Conservation (phyloP, 2,329 filamentous ascomycete genomes). For the Didymella lethalis region DNA sequence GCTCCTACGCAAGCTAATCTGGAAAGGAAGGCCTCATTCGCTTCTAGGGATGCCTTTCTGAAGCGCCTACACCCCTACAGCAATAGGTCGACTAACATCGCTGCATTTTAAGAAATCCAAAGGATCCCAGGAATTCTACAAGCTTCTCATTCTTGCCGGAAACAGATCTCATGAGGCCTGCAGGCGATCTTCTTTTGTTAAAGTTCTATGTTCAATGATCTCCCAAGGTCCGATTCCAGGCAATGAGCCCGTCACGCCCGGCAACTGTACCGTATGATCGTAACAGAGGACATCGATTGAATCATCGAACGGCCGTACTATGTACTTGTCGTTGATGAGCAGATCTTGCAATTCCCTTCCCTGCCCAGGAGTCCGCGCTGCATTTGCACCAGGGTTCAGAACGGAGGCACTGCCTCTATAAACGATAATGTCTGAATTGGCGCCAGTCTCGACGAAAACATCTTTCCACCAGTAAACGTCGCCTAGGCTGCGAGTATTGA, state of each 20-base stretch:
- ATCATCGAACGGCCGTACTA: constrained; percentile 1
- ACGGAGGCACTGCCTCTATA: constrained; percentile 5
- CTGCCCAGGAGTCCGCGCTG: not conserved
- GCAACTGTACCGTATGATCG: constrained; percentile 15
- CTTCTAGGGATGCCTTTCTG: not conserved
- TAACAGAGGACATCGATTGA: constrained; percentile 13
- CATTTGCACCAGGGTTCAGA: not conserved
- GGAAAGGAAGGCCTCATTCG: not conserved
- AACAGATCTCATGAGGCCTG: not conserved
- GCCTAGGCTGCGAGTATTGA: not conserved
- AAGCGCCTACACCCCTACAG: not conserved
- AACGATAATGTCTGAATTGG: not conserved
- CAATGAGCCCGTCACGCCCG: constrained; percentile 4
- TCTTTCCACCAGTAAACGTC: constrained; percentile 30
- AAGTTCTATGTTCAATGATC: not conserved
- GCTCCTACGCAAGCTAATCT: not conserved
- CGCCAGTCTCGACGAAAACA: constrained; percentile 14
- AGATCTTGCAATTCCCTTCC: not conserved
- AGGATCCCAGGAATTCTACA: not conserved
- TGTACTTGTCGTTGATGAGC: constrained; percentile 13
- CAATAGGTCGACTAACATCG: not conserved
- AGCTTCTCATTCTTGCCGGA: not conserved
- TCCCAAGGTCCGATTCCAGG: constrained; percentile 5
- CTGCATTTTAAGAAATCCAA: not conserved
- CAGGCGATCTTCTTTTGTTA: not conserved